These are phyloP conservation scores for Clathrus columnatus DNA, from an alignment of 768 basidiomycete species.

Conservation along the genomic window DNA sequence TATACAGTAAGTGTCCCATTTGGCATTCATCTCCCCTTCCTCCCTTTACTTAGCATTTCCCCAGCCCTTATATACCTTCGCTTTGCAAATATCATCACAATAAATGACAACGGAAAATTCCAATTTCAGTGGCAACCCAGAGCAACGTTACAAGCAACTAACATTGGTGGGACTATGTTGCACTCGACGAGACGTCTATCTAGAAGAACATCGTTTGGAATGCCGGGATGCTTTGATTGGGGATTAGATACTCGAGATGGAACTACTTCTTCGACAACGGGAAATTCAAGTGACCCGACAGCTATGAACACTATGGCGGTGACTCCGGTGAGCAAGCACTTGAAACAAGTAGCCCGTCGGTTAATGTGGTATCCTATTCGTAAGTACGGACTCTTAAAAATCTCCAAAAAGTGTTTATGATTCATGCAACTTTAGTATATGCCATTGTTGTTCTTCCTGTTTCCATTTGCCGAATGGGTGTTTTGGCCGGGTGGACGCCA, in stretches of 20 bases:
- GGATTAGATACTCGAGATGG: not conserved
- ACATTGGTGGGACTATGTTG: not conserved
- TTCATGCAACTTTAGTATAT: not conserved
- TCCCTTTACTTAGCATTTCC: not conserved
- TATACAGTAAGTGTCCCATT: not conserved
- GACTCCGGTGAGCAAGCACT: not conserved
- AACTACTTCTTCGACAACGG: not conserved
- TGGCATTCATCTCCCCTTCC: not conserved
- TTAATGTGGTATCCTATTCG: conserved; percentile 10
- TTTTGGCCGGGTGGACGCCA: conserved; percentile 1
- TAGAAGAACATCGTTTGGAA: not conserved
- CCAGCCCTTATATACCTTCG: conserved; percentile 10
- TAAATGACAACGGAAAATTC: not conserved
- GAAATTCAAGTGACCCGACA: not conserved
- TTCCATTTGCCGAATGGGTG: conserved; percentile 7
- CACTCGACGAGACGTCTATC: not conserved
- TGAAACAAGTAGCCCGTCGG: conserved; percentile 3
- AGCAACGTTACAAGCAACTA: not conserved
- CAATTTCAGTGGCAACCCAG: not conserved
- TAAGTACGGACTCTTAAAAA: not conserved
- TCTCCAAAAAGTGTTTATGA: not conserved
- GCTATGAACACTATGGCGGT: not conserved
- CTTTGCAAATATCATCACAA: conserved; percentile 3
- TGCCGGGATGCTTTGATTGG: conserved; percentile 5
- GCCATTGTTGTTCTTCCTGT: conserved; percentile 4